phyloP scores from a whole-genome alignment of 495 filamentous ascomycete genomes.

The Talaromyces ruber region DNA sequence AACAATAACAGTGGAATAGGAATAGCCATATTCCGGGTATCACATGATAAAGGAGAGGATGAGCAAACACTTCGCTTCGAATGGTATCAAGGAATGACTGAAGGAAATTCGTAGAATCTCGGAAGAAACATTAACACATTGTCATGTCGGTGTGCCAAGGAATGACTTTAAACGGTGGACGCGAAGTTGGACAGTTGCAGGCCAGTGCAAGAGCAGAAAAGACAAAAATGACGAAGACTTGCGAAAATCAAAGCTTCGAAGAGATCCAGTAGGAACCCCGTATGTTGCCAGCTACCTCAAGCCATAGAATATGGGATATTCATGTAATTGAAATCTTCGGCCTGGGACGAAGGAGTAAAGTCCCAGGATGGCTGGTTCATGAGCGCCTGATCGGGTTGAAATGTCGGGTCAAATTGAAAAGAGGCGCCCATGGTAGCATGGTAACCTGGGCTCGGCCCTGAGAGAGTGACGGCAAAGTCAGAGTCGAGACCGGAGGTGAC shows the following conservation, averaged over 20 bases:
- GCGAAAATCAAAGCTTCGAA: not conserved
- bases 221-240: not conserved
- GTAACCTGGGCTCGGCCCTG: slow-evolving; percentile 25
- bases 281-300: not conserved
- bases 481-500: slow-evolving; percentile 6
- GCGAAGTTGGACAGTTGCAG: slow-evolving; percentile 6
- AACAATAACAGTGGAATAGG: slow-evolving; percentile 2
- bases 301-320: slow-evolving; percentile 23
- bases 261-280: not conserved
- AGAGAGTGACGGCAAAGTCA: slow-evolving; percentile 25
- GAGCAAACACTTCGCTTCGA: slow-evolving; percentile 23
- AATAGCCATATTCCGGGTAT: slow-evolving; percentile 4
- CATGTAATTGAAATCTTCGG: slow-evolving; percentile 26
- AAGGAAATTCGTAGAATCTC: slow-evolving; percentile 8
- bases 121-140: slow-evolving; percentile 6
- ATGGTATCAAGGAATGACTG: slow-evolving; percentile 30
- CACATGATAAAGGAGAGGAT: slow-evolving; percentile 8
- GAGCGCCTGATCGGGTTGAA: slow-evolving; percentile 13
- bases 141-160: slow-evolving; percentile 6
- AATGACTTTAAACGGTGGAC: slow-evolving; percentile 9
- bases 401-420: slow-evolving; percentile 29
- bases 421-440: slow-evolving; percentile 16
- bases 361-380: slow-evolving; percentile 27
- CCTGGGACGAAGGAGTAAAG: slow-evolving; percentile 16
- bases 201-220: slow-evolving; percentile 7